phyloP scores from a whole-genome alignment of 225 moss, liverwort and hornwort genomes.

The Marchantia polymorpha region DNA sequence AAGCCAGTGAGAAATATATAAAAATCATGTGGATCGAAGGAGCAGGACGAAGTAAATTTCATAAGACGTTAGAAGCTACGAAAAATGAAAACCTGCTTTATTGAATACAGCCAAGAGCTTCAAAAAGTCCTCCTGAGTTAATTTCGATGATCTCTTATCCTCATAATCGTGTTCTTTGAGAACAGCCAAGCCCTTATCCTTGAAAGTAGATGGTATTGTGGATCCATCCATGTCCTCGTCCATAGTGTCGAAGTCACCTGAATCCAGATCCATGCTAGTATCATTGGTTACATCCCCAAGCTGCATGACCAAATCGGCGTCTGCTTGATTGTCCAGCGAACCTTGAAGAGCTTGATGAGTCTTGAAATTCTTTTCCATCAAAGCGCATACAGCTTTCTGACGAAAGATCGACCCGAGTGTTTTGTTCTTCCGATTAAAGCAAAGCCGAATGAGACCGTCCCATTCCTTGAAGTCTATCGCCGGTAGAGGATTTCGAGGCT shows the following conservation, averaged over 20 bases:
- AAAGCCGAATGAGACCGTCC: constrained; percentile 76
- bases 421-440: constrained; percentile 83
- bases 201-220: constrained; percentile 40
- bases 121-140: constrained; percentile 67
- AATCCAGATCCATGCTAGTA: constrained; percentile 62
- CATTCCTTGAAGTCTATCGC: constrained; percentile 78
- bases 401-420: constrained; percentile 74
- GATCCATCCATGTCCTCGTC: constrained; percentile 53
- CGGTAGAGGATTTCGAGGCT: constrained; percentile 63
- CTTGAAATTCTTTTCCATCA: constrained; percentile 69
- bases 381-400: constrained; percentile 58
- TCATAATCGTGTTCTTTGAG: constrained; percentile 58
- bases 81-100: constrained; percentile 84
- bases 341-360: constrained; percentile 70
- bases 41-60: no score
- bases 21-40: no score
- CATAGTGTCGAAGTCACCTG: constrained; percentile 31
- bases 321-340: constrained; percentile 28
- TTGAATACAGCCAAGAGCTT: constrained; percentile 61
- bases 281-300: constrained; percentile 63
- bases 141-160: constrained; percentile 84
- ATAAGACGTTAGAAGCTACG: background rate
- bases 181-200: constrained; percentile 61
- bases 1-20: no score
- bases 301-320: constrained; percentile 44